Base-by-base conservation (phyloP, 805 yeast species). In the Kazachstania bromeliacearum region DNA sequence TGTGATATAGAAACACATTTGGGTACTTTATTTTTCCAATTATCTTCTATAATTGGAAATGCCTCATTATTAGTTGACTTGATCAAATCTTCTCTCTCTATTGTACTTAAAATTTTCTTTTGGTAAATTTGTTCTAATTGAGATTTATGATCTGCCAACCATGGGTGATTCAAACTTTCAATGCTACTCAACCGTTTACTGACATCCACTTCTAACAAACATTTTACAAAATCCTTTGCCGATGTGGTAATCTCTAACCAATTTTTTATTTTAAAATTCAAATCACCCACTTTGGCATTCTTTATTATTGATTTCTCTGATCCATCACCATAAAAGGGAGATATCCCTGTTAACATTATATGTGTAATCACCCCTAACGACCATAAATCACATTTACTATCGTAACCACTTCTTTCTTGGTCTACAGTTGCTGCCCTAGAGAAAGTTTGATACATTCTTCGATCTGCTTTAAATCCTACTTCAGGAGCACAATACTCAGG, bases 401-500 rank as follows among this genome's bases (percentile, higher is more conserved):
- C 71, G 47, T 77, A 77, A 0, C 77, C 77, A 10, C 28, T 36
- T 10, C 42, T 41, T 13, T 46, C 39, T 34, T 49, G 51, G 12
- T 45, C 53, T 17, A 43, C 31, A 1, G 55, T 51, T 8, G 49
- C 57, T 9, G 46, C 53, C 19, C 52, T 43, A 7, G 59, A 48
- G 33, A 48, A 50, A n/a, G 41, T 36, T 26, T 49, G 45, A 31
- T 50, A 47, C 2, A 57, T 53, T 26, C 50, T 37, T 32, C 58
- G 50, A 21, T 56, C 52, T 7, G 53, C 50, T 31, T 56, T 63
- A 35, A 73, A 63, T 1, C 78, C 75, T 8, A 79, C 75, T 46
- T 79, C 85, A 0, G 87, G 87, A 1, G 87, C 85, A 39, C 77
- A 69, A 47, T 79, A 79, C 49, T 79, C 85, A 0, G 79, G 76